Evolutionary conservation across 73 alveolate species (phyloP), one percentile per base, ranked within the genome.

Genomic region (Symbiodinium natans): DNA sequence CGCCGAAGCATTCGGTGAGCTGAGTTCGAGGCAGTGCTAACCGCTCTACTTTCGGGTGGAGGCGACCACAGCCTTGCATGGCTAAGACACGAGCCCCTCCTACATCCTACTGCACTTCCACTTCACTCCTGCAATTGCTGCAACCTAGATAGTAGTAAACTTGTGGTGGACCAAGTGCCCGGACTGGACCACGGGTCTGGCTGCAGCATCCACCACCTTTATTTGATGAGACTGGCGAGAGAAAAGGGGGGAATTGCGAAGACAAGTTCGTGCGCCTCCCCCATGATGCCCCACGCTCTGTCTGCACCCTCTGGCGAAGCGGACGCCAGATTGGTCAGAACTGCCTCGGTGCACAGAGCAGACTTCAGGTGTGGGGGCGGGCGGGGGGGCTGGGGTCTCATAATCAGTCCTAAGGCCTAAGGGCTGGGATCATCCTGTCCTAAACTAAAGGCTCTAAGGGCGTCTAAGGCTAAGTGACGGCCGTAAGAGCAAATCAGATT

Each of bases 251-350:
- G 23, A 13, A 8, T 4, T 11, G 25, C 71, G 71, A 52, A 52
- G 25, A 52, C 27, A 52, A 21, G 71, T 2, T 46, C 59, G 59
- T 29, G 25, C 25, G 54, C 97, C 97, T 90, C 97, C 27, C 88
- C 89, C 97, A 90, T 42, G 97, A 90, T 90, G 80, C 97, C 48
- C 97, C 77, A 41, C 33, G 97, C 97, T n/a, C 82, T 15, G n/a
- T 82, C 97, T 1, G 97, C 97, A 17, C 97, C 97, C 80, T 90
- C 97, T 23, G 87, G 88, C 19, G 97, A 90, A 9, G 97, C 97
- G 6, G 80, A 52, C 56, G 97, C 97, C 97, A 90, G 83, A 59
- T 90, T 90, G 73, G 89, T 90, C 39, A 90, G 77, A 34, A 90
- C 77, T 41, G 97, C 97, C 97, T 90, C 1, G 48, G 59, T 46